Percentiles rank a stretch among this genome's conserved stretches.
phyloP scores from a whole-genome alignment of 768 basidiomycete genomes.

The Amanita pseudoporphyria region DNA sequence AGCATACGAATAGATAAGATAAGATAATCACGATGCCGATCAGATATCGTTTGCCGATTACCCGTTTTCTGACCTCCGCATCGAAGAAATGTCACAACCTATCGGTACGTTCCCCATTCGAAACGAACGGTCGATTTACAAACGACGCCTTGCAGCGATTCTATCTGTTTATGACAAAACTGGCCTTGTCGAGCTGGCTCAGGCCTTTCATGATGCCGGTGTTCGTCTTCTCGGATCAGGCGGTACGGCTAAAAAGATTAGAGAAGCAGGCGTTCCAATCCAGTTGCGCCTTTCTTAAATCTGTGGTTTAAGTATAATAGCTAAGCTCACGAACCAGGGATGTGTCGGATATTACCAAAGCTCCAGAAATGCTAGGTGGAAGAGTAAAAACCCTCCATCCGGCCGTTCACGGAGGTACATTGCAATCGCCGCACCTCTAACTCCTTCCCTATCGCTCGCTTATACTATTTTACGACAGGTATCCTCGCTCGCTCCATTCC shows the following conservation, averaged over 20 bases:
- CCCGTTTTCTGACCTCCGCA: too few relatives aligned
- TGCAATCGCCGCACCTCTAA: background rate
- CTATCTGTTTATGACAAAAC: constrained; percentile 97
- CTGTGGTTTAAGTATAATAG: background rate
- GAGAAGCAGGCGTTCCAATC: constrained; percentile 85
- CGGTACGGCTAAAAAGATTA: constrained; percentile 95
- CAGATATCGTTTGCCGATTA: too few relatives aligned
- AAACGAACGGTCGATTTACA: background rate
- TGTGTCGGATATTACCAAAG: constrained; percentile 95
- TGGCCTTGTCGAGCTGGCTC: constrained; percentile 79
- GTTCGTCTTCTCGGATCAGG: constrained; percentile 90
- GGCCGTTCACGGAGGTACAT: constrained; percentile 87
- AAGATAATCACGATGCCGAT: too few relatives aligned
- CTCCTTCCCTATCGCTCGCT: background rate
- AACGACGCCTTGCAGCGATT: constrained; percentile 42
- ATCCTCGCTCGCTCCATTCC: constrained; percentile 90
- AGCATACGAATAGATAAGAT: too few relatives aligned
- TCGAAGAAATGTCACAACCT: background rate
- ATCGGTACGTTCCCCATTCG: background rate
- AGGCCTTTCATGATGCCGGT: constrained; percentile 71
- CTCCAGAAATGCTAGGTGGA: constrained; percentile 98
- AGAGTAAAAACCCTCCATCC: constrained; percentile 98
- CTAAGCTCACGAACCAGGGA: constrained; percentile 44
- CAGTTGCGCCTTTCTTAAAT: constrained; percentile 45
- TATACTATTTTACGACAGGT: constrained; percentile 35